phyloP scores from a whole-genome alignment of 2,329 filamentous ascomycete genomes.

The Zymoseptoria crescenta region DNA sequence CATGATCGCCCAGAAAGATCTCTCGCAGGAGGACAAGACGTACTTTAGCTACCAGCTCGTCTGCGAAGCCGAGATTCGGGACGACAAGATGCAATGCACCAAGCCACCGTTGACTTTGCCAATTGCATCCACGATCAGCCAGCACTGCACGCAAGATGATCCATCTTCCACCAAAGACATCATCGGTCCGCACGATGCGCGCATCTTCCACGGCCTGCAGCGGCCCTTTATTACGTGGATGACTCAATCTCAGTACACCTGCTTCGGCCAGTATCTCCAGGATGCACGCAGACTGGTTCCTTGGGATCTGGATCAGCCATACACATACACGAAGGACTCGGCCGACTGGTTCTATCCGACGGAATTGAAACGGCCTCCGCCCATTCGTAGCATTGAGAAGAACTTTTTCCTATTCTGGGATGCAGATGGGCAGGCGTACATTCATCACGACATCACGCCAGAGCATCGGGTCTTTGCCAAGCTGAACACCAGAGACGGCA shows the following conservation, averaged over 20 bases:
- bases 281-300: constrained; percentile 45
- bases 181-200: constrained; percentile 48
- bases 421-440: constrained; percentile 35
- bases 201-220: constrained; percentile 47
- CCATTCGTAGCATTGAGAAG: constrained; percentile 45
- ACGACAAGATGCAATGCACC: constrained; percentile 6
- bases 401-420: constrained; percentile 58
- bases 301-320: constrained; percentile 10
- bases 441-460: constrained; percentile 46
- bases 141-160: not conserved
- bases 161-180: not conserved
- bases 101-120: constrained; percentile 1
- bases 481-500: constrained; percentile 36
- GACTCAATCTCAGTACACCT: constrained; percentile 46
- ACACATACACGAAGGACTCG: not conserved
- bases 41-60: constrained; percentile 2
- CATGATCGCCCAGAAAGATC: constrained; percentile 5
- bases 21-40: not conserved
- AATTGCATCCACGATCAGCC: constrained; percentile 3
- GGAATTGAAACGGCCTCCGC: constrained; percentile 44
- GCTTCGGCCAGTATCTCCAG: constrained; percentile 49
- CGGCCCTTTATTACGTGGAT: constrained; percentile 45
- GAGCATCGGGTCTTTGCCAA: constrained; percentile 41
- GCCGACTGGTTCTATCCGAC: constrained; percentile 35
- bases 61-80: constrained; percentile 4